Percentiles rank a stretch among this genome's conserved stretches.
phyloP scores from a whole-genome alignment of 441 rosid species.

The Hura crepitans region DNA sequence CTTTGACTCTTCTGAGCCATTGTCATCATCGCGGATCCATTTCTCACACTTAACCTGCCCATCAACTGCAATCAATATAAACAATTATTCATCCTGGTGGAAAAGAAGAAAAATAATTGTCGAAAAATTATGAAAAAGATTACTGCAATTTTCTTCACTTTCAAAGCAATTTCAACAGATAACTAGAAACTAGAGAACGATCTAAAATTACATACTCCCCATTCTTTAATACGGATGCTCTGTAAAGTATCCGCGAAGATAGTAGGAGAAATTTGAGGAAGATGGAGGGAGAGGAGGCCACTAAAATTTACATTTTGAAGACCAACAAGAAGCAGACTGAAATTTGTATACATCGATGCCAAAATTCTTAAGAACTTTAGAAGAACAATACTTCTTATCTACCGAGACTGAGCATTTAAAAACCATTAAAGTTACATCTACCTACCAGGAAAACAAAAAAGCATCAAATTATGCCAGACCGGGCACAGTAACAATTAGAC shows the following conservation, averaged over 20 bases:
- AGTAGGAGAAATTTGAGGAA: not conserved
- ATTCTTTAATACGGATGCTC: not conserved
- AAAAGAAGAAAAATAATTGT: not conserved
- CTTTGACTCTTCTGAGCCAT: slow-evolving; percentile 55
- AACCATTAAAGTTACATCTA: no score
- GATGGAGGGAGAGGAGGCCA: not conserved
- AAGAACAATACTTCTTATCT: no score
- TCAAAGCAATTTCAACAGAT: not conserved
- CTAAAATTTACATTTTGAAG: no score
- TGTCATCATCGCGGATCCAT: slow-evolving; percentile 81
- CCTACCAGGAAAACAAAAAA: not conserved
- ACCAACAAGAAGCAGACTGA: no score
- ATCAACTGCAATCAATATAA: slow-evolving; percentile 58
- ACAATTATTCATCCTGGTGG: slow-evolving; percentile 15
- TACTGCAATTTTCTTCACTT: not conserved
- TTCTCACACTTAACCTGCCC: slow-evolving; percentile 80
- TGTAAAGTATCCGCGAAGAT: not conserved
- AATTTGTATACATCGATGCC: no score
- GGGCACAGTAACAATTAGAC: not conserved
- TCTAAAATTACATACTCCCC: not conserved
- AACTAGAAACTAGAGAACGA: not conserved
- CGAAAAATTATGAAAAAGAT: no score
- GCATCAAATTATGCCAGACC: not conserved
- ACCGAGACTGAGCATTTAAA: no score
- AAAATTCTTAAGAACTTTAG: no score